These are phyloP conservation scores for Picochlorum sp. DNA, from an alignment of 139 green algal species.

Conservation along the genomic window DNA sequence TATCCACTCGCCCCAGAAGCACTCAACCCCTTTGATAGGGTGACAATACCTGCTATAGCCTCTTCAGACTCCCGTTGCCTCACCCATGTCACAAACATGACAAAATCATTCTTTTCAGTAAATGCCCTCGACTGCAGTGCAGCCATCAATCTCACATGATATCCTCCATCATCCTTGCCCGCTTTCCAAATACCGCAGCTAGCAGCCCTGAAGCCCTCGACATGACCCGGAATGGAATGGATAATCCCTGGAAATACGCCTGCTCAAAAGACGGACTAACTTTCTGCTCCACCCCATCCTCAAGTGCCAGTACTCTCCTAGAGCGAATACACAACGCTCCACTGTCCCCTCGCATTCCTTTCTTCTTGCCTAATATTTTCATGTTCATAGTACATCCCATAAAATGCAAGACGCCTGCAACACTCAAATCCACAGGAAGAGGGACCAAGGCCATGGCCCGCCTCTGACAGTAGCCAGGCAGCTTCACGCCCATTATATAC, in stretches of 20 bases:
- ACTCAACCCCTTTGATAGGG: slow-evolving; percentile 9
- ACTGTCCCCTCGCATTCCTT: too few relatives aligned
- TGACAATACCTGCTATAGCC: slow-evolving; percentile 6
- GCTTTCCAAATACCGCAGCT: background rate
- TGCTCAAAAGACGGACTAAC: too few relatives aligned
- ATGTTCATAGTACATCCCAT: too few relatives aligned
- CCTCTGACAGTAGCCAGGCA: too few relatives aligned
- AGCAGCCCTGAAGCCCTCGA: background rate
- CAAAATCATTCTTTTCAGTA: slow-evolving; percentile 2
- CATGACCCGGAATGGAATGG: background rate
- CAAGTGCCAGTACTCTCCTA: too few relatives aligned
- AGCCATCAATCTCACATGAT: slow-evolving; percentile 12
- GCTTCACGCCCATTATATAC: too few relatives aligned
- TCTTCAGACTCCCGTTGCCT: background rate
- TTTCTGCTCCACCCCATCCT: too few relatives aligned
- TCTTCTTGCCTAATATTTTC: too few relatives aligned
- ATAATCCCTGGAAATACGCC: background rate
- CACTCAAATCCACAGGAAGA: too few relatives aligned
- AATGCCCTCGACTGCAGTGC: slow-evolving; percentile 10
- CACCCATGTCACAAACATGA: slow-evolving; percentile 8
- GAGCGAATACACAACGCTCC: too few relatives aligned
- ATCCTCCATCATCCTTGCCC: background rate
- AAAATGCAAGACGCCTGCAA: too few relatives aligned
- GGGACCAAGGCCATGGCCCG: too few relatives aligned
- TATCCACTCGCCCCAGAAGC: slow-evolving; percentile 10